These are phyloP conservation scores for Nemania diffusa DNA, from an alignment of 2,329 filamentous ascomycete genomes.

Conservation along the genomic window DNA sequence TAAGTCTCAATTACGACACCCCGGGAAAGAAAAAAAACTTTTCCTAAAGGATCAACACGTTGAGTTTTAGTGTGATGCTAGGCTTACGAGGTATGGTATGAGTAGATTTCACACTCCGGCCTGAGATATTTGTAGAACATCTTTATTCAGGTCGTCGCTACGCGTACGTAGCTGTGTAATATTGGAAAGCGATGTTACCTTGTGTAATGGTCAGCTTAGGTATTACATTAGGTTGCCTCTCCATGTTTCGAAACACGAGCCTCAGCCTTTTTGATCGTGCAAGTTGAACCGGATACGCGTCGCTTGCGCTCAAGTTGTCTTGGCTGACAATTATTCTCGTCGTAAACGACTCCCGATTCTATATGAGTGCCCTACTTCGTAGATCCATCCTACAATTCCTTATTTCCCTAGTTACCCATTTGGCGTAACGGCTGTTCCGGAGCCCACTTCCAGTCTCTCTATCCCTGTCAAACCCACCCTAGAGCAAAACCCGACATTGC, in stretches of 20 bases:
- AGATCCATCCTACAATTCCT: not conserved
- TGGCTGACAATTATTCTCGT: constrained; percentile 8
- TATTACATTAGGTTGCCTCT: constrained; percentile 10
- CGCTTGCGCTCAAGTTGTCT: not conserved
- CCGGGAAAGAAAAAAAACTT: constrained; percentile 12
- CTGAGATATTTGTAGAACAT: no score
- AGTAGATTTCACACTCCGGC: no score
- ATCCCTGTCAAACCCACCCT: constrained; percentile 7
- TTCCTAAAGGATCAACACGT: constrained; percentile 23
- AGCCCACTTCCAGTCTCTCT: constrained; percentile 14
- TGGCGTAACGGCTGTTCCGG: constrained; percentile 28
- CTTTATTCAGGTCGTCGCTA: not conserved
- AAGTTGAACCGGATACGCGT: constrained; percentile 10
- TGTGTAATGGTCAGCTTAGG: constrained; percentile 1
- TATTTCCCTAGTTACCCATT: no score
- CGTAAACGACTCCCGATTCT: not conserved
- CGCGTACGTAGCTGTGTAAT: not conserved
- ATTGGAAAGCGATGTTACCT: not conserved
- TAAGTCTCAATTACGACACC: not conserved
- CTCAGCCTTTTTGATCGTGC: not conserved
- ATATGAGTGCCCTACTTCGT: not conserved
- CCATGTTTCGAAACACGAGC: not conserved
- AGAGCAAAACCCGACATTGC: not conserved
- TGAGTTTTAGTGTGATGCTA: constrained; percentile 15
- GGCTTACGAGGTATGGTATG: no score